Conservation (phyloP, 1,284 basidiomycete genomes). For the Rhodotorula sp. region DNA sequence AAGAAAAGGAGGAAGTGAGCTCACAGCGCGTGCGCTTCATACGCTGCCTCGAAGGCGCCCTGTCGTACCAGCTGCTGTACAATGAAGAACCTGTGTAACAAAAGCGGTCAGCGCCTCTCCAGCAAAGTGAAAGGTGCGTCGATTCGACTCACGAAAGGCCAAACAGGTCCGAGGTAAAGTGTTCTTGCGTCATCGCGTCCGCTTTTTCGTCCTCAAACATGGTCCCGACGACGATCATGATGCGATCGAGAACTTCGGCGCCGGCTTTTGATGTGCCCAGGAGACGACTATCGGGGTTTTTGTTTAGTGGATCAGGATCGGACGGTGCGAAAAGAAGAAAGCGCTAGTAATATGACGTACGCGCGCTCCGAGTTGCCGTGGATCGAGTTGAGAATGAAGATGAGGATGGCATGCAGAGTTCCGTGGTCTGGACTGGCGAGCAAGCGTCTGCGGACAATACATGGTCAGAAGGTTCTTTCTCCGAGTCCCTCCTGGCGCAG, state of each 20-base stretch:
- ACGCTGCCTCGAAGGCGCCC: slow-evolving; percentile 9
- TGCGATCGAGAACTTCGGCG: slow-evolving; percentile 20
- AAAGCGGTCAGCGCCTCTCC: not conserved
- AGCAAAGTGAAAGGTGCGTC: not conserved
- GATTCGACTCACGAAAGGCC: not conserved
- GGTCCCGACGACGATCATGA: slow-evolving; percentile 16
- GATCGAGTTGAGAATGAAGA: slow-evolving; percentile 35
- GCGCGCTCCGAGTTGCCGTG: slow-evolving; percentile 14
- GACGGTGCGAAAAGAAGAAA: not conserved
- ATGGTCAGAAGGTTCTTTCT: not conserved
- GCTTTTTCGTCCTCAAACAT: slow-evolving; percentile 21
- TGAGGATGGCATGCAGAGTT: slow-evolving; percentile 27
- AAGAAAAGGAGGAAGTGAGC: not conserved
- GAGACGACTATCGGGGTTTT: slow-evolving; percentile 2
- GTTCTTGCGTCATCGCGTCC: not conserved
- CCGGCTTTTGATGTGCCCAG: slow-evolving; percentile 23
- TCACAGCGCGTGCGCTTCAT: slow-evolving; percentile 11
- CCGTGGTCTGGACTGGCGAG: slow-evolving; percentile 30
- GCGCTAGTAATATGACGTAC: not conserved
- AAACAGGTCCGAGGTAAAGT: slow-evolving; percentile 18
- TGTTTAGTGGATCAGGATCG: not conserved
- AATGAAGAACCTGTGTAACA: slow-evolving; percentile 19
- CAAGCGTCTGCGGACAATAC: slow-evolving; percentile 17
- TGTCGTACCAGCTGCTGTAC: slow-evolving; percentile 21
- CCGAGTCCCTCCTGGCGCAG: too few species aligned